Percentiles rank a stretch among this genome's conserved stretches.
Evolutionary conservation across 495 filamentous ascomycete species (phyloP).

Genomic region (Daldinia childiae): DNA sequence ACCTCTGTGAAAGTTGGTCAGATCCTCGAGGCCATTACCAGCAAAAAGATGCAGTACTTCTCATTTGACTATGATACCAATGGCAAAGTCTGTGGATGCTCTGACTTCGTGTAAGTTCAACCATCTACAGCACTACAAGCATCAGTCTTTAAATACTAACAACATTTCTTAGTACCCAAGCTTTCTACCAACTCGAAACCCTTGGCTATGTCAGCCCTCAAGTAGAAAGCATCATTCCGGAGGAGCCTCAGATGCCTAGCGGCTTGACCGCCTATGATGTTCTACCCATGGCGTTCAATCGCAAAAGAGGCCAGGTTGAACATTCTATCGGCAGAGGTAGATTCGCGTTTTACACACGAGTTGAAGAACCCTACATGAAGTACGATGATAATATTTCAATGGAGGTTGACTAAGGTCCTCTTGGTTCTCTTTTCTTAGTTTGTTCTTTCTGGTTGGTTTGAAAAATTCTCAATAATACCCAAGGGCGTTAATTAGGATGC

Average conservation of each 20-base stretch:
- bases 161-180: neutral
- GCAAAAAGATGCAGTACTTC: neutral
- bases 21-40: neutral
- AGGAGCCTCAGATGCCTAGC: neutral
- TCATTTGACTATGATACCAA: neutral
- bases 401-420: neutral
- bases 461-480: neutral
- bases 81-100: neutral
- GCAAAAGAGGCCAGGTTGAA: neutral
- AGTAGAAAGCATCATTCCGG: neutral
- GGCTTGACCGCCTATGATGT: neutral
- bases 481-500: neutral
- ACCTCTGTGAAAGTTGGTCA: neutral
- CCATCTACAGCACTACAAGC: neutral
- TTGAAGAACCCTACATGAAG: neutral
- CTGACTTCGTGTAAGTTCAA: slow-evolving; percentile 13
- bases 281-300: neutral
- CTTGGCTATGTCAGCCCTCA: neutral
- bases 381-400: neutral
- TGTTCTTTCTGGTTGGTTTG: neutral
- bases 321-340: neutral
- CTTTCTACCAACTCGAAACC: neutral
- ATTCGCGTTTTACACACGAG: neutral
- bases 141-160: neutral
- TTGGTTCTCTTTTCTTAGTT: neutral